Conservation (phyloP, 1,139 yeast genomes). For the Blastobotrys apis region DNA sequence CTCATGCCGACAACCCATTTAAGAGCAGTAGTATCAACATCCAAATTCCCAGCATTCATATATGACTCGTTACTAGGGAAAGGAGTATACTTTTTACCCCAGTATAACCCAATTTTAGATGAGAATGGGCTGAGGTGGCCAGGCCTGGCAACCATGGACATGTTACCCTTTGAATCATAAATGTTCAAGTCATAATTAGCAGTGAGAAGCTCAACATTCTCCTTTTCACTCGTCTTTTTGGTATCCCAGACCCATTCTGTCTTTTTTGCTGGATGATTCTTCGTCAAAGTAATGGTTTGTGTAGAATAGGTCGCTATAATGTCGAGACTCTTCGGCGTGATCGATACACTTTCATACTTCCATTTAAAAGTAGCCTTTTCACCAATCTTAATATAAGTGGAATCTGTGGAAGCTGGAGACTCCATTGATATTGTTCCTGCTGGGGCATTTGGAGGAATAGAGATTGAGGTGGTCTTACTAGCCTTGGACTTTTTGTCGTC, state of each 20-base stretch:
- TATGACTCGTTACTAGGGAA: constrained; percentile 25
- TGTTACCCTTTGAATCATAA: constrained; percentile 33
- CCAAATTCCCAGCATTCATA: constrained; percentile 11
- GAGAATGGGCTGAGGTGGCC: constrained; percentile 35
- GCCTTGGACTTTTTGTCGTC: constrained; percentile 11
- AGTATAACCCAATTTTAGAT: constrained; percentile 36
- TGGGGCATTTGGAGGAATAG: constrained; percentile 35
- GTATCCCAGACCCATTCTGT: constrained; percentile 40
- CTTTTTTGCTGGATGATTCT: constrained; percentile 32
- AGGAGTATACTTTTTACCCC: constrained; percentile 36
- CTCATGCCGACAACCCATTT: constrained; percentile 17
- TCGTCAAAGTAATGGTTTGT: constrained; percentile 37
- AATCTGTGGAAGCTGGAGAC: constrained; percentile 35
- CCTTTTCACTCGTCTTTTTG: constrained; percentile 26
- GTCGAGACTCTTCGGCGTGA: constrained; percentile 38
- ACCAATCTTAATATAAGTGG: constrained; percentile 39
- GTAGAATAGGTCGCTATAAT: constrained; percentile 38
- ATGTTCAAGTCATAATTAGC: constrained; percentile 37
- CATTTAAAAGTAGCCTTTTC: constrained; percentile 40
- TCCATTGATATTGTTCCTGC: constrained; percentile 37
- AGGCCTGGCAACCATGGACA: constrained; percentile 26
- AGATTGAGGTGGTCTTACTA: constrained; percentile 21
- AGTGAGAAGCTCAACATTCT: constrained; percentile 26
- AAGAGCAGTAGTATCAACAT: constrained; percentile 11
- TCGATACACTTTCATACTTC: constrained; percentile 37